These are phyloP conservation scores for Beauveria medogensis DNA, from an alignment of 2,329 filamentous ascomycete species.

Conservation along the genomic window DNA sequence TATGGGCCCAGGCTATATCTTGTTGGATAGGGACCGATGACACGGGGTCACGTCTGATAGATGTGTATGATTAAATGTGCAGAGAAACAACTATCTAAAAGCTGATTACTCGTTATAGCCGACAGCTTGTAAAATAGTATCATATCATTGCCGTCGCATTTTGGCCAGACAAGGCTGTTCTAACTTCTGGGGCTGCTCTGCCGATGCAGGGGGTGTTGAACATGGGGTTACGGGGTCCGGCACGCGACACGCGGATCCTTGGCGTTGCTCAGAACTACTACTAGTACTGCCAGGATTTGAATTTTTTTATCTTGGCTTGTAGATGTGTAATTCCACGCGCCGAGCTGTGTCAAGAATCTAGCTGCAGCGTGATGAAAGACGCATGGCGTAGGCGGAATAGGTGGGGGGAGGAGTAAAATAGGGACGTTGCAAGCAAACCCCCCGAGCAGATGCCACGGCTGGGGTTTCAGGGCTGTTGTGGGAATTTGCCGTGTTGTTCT, in stretches of 20 bases:
- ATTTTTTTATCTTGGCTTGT: not conserved
- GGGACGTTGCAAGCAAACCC: not conserved
- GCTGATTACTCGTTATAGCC: not conserved
- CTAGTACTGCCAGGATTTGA: no score
- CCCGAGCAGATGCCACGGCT: not conserved
- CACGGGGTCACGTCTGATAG: not conserved
- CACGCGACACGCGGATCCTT: not conserved
- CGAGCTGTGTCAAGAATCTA: not conserved
- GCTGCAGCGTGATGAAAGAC: not conserved
- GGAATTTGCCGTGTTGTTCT: not conserved
- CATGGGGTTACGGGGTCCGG: not conserved
- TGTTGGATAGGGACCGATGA: no score
- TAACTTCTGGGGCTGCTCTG: not conserved
- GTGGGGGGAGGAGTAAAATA: not conserved
- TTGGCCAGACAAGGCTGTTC: not conserved
- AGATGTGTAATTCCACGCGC: not conserved
- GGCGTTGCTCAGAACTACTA: no score
- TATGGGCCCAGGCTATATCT: not conserved
- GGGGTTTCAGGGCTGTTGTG: not conserved
- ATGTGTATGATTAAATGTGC: not conserved
- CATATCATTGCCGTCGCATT: not conserved
- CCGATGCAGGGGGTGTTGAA: not conserved
- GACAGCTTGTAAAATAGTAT: not conserved
- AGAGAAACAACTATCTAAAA: not conserved
- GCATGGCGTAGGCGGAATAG: not conserved